Evolutionary conservation across 805 yeast genomes (phyloP).

Genomic region (Priceomyces fermenticarens): DNA sequence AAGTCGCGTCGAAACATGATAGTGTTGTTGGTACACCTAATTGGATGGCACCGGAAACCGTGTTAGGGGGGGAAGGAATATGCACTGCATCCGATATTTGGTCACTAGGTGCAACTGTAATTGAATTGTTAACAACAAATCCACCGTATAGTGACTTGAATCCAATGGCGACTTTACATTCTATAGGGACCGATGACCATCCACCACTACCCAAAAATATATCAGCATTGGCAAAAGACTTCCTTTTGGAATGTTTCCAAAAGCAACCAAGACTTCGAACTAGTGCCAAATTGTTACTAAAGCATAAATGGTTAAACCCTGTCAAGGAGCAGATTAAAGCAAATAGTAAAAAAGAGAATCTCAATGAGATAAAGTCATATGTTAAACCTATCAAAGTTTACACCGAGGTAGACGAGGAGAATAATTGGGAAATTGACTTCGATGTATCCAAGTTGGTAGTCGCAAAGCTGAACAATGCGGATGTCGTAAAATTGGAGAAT

Average conservation of each 20-base stretch:
- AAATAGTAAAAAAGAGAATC: slow-evolving; percentile 1
- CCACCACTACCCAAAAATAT: slow-evolving; percentile 64
- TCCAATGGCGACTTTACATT: slow-evolving; percentile 78
- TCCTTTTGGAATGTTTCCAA: slow-evolving; percentile 66
- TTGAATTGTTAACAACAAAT: slow-evolving; percentile 78
- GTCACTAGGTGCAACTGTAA: slow-evolving; percentile 94
- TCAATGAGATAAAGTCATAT: slow-evolving; percentile 7
- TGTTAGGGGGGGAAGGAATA: slow-evolving; percentile 74
- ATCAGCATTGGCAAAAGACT: slow-evolving; percentile 47
- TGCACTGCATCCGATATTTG: slow-evolving; percentile 87
- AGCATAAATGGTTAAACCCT: slow-evolving; percentile 59
- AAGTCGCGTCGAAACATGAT: slow-evolving; percentile 33
- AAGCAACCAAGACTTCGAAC: slow-evolving; percentile 61
- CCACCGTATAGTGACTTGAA: slow-evolving; percentile 83
- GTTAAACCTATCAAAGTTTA: slow-evolving; percentile 23
- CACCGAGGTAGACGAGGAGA: slow-evolving; percentile 25
- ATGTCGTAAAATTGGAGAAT: slow-evolving; percentile 8
- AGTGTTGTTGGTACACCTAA: slow-evolving; percentile 83
- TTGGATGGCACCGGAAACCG: slow-evolving; percentile 99
- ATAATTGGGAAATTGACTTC: slow-evolving; percentile 36
- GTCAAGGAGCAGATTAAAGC: slow-evolving; percentile 3
- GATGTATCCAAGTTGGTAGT: slow-evolving; percentile 13
- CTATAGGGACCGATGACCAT: slow-evolving; percentile 71
- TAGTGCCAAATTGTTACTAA: slow-evolving; percentile 51
- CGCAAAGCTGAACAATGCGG: slow-evolving; percentile 3